phyloP scores from a whole-genome alignment of 148 eudicot genomes.

The Amaranthus hypochondriacus region DNA sequence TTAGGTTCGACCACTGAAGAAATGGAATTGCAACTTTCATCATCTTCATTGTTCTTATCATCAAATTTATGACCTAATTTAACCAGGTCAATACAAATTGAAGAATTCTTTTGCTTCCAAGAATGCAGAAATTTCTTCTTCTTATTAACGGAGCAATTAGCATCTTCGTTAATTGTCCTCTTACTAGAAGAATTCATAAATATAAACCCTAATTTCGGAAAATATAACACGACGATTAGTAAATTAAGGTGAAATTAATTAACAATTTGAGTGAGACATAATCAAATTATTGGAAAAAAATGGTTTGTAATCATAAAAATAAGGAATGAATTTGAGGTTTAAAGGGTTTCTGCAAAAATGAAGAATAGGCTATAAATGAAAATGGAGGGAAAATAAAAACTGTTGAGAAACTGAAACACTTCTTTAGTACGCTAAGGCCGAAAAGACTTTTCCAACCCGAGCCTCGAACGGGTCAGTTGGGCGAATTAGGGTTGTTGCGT shows the following conservation, averaged over 20 bases:
- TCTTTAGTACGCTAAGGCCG: constrained; percentile 1
- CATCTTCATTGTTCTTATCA: not conserved
- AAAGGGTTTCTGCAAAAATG: not conserved
- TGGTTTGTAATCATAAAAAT: not conserved
- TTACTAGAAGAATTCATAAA: constrained; percentile 12
- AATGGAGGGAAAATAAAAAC: constrained; percentile 15
- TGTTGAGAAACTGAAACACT: not conserved
- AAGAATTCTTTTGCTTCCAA: constrained; percentile 8
- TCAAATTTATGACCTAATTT: constrained; percentile 17
- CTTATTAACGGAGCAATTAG: constrained; percentile 2
- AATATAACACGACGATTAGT: not conserved
- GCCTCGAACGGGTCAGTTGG: not conserved
- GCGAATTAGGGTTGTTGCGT: too few species aligned
- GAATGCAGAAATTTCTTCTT: constrained; percentile 11
- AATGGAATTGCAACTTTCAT: constrained; percentile 20
- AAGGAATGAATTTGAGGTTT: not conserved
- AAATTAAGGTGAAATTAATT: not conserved
- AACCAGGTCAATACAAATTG: constrained; percentile 29
- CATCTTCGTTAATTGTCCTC: constrained; percentile 8
- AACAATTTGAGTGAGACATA: not conserved
- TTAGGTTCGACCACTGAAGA: constrained; percentile 33
- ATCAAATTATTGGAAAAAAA: not conserved
- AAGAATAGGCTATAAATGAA: not conserved
- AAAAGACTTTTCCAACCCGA: not conserved
- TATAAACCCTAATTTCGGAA: constrained; percentile 2